Evolutionary conservation across 164 flowering plant species (phyloP).

Genomic region (Stephania cephalantha): DNA sequence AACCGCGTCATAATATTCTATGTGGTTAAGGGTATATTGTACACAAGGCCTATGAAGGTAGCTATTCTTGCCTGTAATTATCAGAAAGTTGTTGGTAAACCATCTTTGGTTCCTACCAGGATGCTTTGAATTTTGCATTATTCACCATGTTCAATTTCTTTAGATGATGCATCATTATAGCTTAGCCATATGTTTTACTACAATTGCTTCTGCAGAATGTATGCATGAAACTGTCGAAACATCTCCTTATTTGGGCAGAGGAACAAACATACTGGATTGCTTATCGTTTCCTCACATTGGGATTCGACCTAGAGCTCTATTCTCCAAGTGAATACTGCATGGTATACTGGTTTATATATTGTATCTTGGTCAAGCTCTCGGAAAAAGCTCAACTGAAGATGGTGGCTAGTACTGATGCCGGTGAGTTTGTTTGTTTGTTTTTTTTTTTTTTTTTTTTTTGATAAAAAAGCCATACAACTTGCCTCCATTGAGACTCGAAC

Average conservation of each 20-base stretch:
- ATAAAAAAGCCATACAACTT: too few species aligned
- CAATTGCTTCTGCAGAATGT: constrained; percentile 44
- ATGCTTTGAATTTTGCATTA: not conserved
- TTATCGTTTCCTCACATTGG: constrained; percentile 75
- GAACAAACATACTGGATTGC: constrained; percentile 97
- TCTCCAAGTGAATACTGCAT: constrained; percentile 93
- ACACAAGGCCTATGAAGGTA: not conserved
- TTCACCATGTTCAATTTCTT: not conserved
- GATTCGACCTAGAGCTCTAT: constrained; percentile 92
- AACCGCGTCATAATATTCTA: not conserved
- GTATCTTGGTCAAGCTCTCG: constrained; percentile 63
- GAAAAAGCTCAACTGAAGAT: constrained; percentile 68
- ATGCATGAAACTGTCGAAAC: constrained; percentile 39
- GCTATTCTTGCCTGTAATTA: not conserved
- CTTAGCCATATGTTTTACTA: not conserved
- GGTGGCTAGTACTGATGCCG: constrained; percentile 30
- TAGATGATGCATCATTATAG: not conserved
- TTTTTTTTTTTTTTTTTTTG: too few species aligned
- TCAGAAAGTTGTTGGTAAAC: not conserved
- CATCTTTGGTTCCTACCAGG: not conserved
- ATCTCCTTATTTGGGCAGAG: constrained; percentile 84
- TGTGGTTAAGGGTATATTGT: not conserved
- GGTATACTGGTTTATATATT: constrained; percentile 91
- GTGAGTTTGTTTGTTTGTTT: constrained; percentile 41
- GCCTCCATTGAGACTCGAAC: too few species aligned